These are phyloP conservation scores for Monosporascus sp. DNA, from an alignment of 2,329 filamentous ascomycete genomes.

Conservation along the genomic window DNA sequence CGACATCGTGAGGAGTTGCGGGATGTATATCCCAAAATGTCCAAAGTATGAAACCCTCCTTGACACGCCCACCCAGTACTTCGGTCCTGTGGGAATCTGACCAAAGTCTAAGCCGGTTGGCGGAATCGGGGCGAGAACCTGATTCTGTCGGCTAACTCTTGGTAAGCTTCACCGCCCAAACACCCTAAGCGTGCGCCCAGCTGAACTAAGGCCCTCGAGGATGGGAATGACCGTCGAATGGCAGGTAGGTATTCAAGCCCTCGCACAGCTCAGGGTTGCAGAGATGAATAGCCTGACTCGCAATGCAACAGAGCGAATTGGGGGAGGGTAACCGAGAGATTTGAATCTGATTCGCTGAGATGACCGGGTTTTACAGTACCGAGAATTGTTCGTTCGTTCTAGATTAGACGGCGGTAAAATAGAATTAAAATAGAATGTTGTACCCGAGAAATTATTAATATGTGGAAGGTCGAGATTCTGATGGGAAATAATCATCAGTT, in stretches of 20 bases:
- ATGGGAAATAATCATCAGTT: too few relatives aligned
- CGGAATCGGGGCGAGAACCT: not conserved
- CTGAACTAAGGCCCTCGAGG: not conserved
- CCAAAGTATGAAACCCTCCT: not conserved
- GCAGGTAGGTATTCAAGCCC: not conserved
- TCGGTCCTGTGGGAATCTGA: not conserved
- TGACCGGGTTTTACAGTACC: too few relatives aligned
- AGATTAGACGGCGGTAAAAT: not conserved
- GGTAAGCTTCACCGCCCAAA: not conserved
- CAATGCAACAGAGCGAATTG: too few relatives aligned
- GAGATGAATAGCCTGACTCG: too few relatives aligned
- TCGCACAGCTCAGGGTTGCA: not conserved
- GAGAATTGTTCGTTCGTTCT: too few relatives aligned
- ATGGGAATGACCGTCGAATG: not conserved
- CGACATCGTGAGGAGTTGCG: constrained; percentile 41
- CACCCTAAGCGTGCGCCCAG: not conserved
- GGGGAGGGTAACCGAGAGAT: too few relatives aligned
- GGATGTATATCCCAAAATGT: not conserved
- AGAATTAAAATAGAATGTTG: not conserved
- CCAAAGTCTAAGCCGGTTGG: not conserved
- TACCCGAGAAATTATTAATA: not conserved
- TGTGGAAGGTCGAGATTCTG: too few relatives aligned
- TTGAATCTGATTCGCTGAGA: too few relatives aligned
- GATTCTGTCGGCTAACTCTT: not conserved
- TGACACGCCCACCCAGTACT: not conserved